Base-by-base conservation (phyloP, 768 basidiomycete species). In the Serpula lacrymans region DNA sequence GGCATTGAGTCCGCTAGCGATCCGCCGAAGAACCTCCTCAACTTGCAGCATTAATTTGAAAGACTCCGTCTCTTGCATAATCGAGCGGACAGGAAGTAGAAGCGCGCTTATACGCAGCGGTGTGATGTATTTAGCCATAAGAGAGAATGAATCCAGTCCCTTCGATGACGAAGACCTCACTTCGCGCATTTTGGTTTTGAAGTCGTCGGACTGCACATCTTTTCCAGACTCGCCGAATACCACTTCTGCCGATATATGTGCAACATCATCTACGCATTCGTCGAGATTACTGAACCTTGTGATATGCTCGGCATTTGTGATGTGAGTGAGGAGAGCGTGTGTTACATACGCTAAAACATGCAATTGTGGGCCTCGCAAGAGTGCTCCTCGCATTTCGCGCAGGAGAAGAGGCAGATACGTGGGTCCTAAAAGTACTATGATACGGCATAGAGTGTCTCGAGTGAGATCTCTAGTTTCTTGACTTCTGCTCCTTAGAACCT, bases 171-270 rank as follows among this genome's bases (percentile, higher is more conserved):
- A 91, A 8, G 80, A 75, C 23, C 82, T 75, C 21, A 94, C 95
- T 66, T 99, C 95, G 16, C 87, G 77, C 80, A 92, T 88, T 62
- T 88, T 93, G 13, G 92, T 93, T 67, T 84, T 90, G 79, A 95
- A 97, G 18, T 84, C 94, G 51, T 93, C 91, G 3, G 84, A 72
- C 42, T 82, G 78, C 0, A 88, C 82, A 52, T 97, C 90, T 60
- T 88, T 88, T 11, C 87, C 88, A 1, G 94, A 93, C 57, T 93
- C 82, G 20, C 95, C 95, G 50, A 97, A 97, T 38, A 97, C 77
- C 37, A 97, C 95, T 55, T 90, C 92, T 1, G 83, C 81, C 12
- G 87, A 83, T 41, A 97, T 66, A 54, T 86, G 78, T 0, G 88
- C 83, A 6, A 93, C 71, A 49, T 91, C 86, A 32, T 77, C 76